Evolutionary conservation across 306 rosid species (phyloP).

Genomic region (Delonix regia): DNA sequence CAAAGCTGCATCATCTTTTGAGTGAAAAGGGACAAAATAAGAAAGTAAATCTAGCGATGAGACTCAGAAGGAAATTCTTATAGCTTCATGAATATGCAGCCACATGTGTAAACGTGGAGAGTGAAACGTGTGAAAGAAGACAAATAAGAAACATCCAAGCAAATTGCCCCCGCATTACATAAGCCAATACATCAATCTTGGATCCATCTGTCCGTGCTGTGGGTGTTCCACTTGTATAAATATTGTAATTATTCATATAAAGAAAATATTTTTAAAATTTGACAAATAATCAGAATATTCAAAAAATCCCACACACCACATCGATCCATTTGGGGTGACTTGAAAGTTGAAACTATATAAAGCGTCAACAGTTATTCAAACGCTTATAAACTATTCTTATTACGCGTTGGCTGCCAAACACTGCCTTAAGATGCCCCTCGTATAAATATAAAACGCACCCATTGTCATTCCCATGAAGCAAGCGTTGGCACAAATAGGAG

Average conservation of each 20-base stretch:
- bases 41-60: no score
- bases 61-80: neutral
- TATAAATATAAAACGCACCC: conserved; percentile 19
- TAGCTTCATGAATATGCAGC: neutral
- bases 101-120: neutral
- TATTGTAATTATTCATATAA: neutral
- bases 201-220: neutral
- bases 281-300: neutral
- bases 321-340: neutral
- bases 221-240: neutral
- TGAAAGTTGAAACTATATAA: neutral
- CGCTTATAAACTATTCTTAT: neutral
- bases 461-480: neutral
- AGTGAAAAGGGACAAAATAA: neutral
- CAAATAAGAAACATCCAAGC: neutral
- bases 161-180: neutral
- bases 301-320: neutral
- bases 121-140: neutral
- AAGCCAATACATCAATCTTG: neutral
- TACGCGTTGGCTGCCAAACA: conserved; percentile 9
- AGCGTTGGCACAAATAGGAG: no score
- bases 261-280: neutral
- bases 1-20: neutral
- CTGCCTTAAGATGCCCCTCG: neutral
- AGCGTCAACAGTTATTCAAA: neutral